phyloP scores from a whole-genome alignment of 768 basidiomycete species.

The Coprinellus micaceus region DNA sequence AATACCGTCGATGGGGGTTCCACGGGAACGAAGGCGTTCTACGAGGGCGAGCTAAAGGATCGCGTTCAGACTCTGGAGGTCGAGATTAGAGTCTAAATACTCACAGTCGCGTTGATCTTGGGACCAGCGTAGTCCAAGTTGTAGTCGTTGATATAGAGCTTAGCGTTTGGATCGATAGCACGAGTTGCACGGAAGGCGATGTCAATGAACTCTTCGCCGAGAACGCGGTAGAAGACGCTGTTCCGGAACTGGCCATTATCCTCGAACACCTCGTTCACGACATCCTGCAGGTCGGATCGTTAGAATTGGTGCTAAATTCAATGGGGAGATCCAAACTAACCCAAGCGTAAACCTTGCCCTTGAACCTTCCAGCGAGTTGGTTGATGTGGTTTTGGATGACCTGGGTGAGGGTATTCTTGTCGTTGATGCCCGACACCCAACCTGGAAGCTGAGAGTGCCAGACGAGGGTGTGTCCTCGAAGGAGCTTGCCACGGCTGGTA shows the following conservation, averaged over 20 bases:
- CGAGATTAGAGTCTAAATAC: background rate
- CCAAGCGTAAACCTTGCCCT: slow-evolving; percentile 33
- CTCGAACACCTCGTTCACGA: slow-evolving; percentile 36
- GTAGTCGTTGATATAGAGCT: slow-evolving; percentile 44
- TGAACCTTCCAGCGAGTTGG: slow-evolving; percentile 33
- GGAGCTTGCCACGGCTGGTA: slow-evolving; percentile 33
- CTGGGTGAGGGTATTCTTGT: slow-evolving; percentile 26
- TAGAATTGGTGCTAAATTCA: slow-evolving; percentile 25
- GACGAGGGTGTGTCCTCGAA: slow-evolving; percentile 39
- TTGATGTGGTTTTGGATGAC: slow-evolving; percentile 38
- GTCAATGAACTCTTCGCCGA: slow-evolving; percentile 39
- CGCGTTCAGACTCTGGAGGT: background rate
- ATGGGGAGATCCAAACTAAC: background rate
- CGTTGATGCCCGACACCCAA: slow-evolving; percentile 28
- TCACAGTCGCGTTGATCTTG: slow-evolving; percentile 7
- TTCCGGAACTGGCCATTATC: slow-evolving; percentile 38
- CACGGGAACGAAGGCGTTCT: slow-evolving; percentile 40
- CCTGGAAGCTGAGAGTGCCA: slow-evolving; percentile 32
- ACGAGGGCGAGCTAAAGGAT: slow-evolving; percentile 37
- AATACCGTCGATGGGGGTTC: slow-evolving; percentile 57
- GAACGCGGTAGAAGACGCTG: slow-evolving; percentile 38
- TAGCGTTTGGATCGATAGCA: slow-evolving; percentile 39
- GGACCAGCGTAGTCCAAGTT: slow-evolving; percentile 36
- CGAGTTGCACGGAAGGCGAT: slow-evolving; percentile 45
- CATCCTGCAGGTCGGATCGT: slow-evolving; percentile 8